Conservation (phyloP, 2,329 filamentous ascomycete genomes). For the Epichloe aotearoae region DNA sequence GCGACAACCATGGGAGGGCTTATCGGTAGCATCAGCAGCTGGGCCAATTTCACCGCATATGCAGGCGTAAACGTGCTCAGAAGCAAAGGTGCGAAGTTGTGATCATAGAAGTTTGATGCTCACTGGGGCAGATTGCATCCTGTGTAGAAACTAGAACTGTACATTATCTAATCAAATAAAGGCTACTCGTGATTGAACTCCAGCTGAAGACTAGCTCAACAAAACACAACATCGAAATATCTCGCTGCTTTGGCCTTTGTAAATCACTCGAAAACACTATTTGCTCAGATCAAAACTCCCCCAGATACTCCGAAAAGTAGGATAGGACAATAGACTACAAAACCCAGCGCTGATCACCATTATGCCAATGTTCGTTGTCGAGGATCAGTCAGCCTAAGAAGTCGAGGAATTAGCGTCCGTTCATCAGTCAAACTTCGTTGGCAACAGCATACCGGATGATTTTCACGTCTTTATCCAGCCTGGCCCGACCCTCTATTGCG, state of each 20-base stretch:
- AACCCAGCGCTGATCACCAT: neutral
- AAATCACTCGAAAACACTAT: neutral
- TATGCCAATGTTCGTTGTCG: constrained; percentile 35
- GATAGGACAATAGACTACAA: neutral
- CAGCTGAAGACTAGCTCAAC: neutral
- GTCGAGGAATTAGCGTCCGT: neutral
- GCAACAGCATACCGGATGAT: constrained; percentile 49
- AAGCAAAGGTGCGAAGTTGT: constrained; percentile 79
- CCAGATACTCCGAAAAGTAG: neutral
- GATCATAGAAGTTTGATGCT: constrained; percentile 10
- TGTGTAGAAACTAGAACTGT: neutral
- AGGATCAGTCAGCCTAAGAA: constrained; percentile 41
- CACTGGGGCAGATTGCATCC: too few relatives aligned
- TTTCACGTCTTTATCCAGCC: constrained; percentile 56
- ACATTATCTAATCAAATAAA: neutral
- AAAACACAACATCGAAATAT: neutral
- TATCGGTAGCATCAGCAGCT: constrained; percentile 54
- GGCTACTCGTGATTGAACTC: neutral
- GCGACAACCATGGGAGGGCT: constrained; percentile 47
- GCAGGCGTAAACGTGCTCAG: constrained; percentile 70
- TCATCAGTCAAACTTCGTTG: neutral
- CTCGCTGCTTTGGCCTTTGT: neutral
- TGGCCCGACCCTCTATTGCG: constrained; percentile 50
- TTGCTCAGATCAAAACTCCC: neutral
- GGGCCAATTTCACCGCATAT: constrained; percentile 68